phyloP scores from a whole-genome alignment of 345 rosid species.

The Carallia brachiata region DNA sequence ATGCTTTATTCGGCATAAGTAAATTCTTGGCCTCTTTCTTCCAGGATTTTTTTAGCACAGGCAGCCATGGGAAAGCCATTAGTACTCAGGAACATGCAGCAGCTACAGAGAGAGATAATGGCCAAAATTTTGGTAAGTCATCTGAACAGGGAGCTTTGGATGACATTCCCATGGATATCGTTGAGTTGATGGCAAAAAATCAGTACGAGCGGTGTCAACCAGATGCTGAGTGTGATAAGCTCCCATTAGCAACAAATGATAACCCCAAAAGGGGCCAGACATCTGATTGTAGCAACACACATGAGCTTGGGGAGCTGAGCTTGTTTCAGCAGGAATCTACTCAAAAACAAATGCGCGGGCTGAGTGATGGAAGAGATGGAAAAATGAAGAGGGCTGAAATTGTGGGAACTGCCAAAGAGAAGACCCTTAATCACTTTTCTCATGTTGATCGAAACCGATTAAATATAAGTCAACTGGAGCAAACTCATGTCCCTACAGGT shows the following conservation, averaged over 20 bases:
- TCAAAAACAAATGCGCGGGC: constrained; percentile 37
- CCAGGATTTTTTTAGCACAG: constrained; percentile 55
- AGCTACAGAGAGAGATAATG: constrained; percentile 20
- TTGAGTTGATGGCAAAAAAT: constrained; percentile 85
- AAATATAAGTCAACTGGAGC: constrained; percentile 36
- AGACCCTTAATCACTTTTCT: constrained; percentile 43
- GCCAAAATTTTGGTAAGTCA: constrained; percentile 38
- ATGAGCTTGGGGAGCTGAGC: constrained; percentile 34
- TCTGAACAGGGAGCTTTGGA: constrained; percentile 57
- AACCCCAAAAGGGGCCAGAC: constrained; percentile 30
- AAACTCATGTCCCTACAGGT: constrained; percentile 37
- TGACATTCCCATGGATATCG: constrained; percentile 95
- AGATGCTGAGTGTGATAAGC: constrained; percentile 49
- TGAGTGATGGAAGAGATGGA: constrained; percentile 42
- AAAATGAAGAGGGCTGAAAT: constrained; percentile 28
- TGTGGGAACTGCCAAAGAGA: constrained; percentile 33
- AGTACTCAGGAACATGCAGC: constrained; percentile 35
- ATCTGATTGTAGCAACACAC: constrained; percentile 44
- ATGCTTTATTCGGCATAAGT: constrained; percentile 5
- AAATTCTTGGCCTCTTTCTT: constrained; percentile 16
- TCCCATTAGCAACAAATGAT: constrained; percentile 33
- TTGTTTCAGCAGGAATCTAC: constrained; percentile 42
- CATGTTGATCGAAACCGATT: constrained; percentile 26
- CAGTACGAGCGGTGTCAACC: constrained; percentile 85
- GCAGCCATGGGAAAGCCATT: constrained; percentile 39